These are phyloP conservation scores for Lasiodiplodia sp. DNA, from an alignment of 2,329 filamentous ascomycete species.

Conservation along the genomic window DNA sequence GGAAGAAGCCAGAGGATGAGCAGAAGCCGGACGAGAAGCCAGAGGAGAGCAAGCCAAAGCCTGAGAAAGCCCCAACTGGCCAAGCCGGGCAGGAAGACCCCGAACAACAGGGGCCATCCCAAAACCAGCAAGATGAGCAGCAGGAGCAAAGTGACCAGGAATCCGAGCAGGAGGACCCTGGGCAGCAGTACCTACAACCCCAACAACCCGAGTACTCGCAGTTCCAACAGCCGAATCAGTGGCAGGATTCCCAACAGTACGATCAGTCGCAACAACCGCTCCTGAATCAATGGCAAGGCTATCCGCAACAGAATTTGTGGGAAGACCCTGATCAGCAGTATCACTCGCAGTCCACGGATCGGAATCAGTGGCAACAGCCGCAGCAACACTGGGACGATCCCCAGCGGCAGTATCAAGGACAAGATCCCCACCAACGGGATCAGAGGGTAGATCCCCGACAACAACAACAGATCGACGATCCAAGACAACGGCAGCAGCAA, in stretches of 20 bases:
- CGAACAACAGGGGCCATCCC: neutral
- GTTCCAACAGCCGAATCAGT: neutral
- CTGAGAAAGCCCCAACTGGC: neutral
- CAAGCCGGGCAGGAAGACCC: neutral
- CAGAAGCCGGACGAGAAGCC: neutral
- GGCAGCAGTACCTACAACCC: neutral
- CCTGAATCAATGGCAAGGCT: neutral
- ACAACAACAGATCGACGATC: neutral
- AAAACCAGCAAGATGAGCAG: neutral
- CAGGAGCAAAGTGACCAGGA: neutral
- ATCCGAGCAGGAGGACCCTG: neutral
- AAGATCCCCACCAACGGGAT: neutral
- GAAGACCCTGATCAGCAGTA: neutral
- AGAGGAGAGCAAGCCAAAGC: neutral
- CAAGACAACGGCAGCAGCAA: neutral
- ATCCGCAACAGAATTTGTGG: neutral
- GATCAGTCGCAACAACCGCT: neutral
- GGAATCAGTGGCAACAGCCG: too few species aligned
- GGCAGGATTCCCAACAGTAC: neutral
- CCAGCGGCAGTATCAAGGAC: neutral
- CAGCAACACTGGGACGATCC: too few species aligned
- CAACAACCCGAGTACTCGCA: neutral
- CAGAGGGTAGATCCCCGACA: neutral
- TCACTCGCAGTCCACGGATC: too few species aligned
- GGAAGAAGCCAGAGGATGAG: neutral